A percentile compares a stretch with the other conserved stretches of the same genome.
Evolutionary conservation across 1,284 basidiomycete species (phyloP).

Genomic region (Stereum hirsutum): DNA sequence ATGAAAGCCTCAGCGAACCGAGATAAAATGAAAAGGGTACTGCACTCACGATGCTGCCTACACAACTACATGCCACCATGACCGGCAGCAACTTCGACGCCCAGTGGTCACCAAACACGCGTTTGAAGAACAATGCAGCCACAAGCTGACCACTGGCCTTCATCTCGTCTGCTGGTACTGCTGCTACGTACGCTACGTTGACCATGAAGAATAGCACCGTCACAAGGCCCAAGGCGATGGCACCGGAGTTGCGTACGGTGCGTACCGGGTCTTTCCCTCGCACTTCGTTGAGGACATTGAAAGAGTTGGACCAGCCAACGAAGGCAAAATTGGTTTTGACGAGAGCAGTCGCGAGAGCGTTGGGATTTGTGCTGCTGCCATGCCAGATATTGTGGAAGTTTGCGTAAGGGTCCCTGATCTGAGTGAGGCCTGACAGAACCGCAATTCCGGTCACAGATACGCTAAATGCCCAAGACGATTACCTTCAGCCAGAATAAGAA

Average conservation of each 20-base stretch:
- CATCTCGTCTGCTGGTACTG: constrained; percentile 35
- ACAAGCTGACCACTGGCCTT: constrained; percentile 32
- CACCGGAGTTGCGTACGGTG: constrained; percentile 34
- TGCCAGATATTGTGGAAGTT: constrained; percentile 41
- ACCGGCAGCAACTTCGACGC: constrained; percentile 29
- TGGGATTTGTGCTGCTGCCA: constrained; percentile 30
- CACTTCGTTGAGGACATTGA: constrained; percentile 37
- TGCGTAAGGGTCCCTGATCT: constrained; percentile 32
- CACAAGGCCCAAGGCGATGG: constrained; percentile 30
- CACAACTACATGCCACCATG: constrained; percentile 31
- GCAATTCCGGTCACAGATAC: constrained; percentile 36
- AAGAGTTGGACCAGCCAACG: constrained; percentile 33
- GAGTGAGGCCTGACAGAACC: constrained; percentile 36
- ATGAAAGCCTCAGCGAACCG: too few species aligned
- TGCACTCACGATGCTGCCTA: constrained; percentile 28
- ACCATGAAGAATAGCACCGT: constrained; percentile 36
- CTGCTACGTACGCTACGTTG: constrained; percentile 32
- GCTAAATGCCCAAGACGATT: constrained; percentile 11
- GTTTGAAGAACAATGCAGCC: constrained; percentile 40
- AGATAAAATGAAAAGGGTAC: neutral
- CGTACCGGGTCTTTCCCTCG: constrained; percentile 24
- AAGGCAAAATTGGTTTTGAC: constrained; percentile 38
- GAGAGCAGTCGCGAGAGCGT: constrained; percentile 33
- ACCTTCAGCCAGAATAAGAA: neutral
- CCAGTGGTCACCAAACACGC: constrained; percentile 34